Evolutionary conservation across 768 basidiomycete genomes (phyloP), one percentile per base, ranked within the genome.

Genomic region (Russula sp.): DNA sequence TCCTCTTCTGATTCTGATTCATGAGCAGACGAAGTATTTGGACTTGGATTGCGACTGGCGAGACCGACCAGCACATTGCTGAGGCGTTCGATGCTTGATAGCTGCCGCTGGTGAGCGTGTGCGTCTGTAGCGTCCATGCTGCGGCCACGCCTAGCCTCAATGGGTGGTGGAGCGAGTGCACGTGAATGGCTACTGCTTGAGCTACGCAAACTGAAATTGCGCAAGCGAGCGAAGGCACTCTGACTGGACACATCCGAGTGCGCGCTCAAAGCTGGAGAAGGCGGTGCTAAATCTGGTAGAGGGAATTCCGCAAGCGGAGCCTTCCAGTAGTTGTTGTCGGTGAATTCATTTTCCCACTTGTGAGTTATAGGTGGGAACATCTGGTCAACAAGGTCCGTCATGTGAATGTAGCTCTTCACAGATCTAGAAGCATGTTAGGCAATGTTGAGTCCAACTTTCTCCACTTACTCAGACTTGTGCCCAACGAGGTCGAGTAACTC

Each of bases 331-430:
- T 96, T 98, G 80, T 97, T 94, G 73, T 98, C 96, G 1, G 95
- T 97, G 73, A 83, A 99, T 72, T 95, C 94, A 1, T 91, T 85
- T 13, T 87, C 82, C 83, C 87, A 88, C 72, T 91, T 92, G 56
- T 88, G 84, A 72, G 94, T 83, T 59, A 98, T 94, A 0, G 96
- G 93, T 39, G 97, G 97, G 78, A 99, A 99, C 87, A 97, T 95
- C 75, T 97, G 95, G 76, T 99, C 95, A 16, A 99, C 97, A n/a
- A 99, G 83, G 73, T 98, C 95, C 8, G 95, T 96, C 93, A 98
- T 95, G 72, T 95, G 91, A 63, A 98, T 98, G 74, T 98, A 98
- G 59, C 94, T 94, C 20, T 37, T 57, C 10, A 66, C 37, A 45
- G 59, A 68, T 34, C 67, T 67, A 42, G 6, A 14, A 1, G 6